Evolutionary conservation across 306 rosid species (phyloP), one percentile per base, ranked within the genome.

Genomic region (Hippophae gyantsensis): DNA sequence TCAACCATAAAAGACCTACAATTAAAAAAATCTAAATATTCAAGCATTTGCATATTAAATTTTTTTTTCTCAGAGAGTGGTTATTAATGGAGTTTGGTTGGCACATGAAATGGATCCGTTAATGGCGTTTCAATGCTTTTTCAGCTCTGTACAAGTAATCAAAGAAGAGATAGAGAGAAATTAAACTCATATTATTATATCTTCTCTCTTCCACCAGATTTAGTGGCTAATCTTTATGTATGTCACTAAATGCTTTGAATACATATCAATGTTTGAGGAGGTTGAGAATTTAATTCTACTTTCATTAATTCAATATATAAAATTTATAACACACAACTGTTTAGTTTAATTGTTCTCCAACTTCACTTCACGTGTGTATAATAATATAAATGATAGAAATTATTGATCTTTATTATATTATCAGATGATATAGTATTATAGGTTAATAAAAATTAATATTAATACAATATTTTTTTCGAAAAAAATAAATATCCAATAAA

Each of bases 171-270:
- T 32, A 32, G 38, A 72, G 65, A 70, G 49, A 78, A 53, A 76
- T 66, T 63, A 74, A 74, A 71, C 71, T 56, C 14, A 10, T 5
- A n/a, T 52, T 11, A 25, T 25, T 23, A 40, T 46, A 42, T 38
- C 26, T 56, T 70, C 56, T 10, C 26, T 41, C 26, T 61, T 47
- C 44, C 56, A 10, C 70, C 63, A 58, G 51, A 72, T 76, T 78
- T 74, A 66, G 78, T 73, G 71, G 76, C 74, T 77, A 78, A 82
- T 76, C 63, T 66, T 57, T 72, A 43, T 82, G 54, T 62, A 69
- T 67, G 71, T 69, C 67, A 84, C 78, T 81, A 69, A 89, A 83
- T 78, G 88, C 84, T 58, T 88, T 48, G 69, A 81, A 74, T 83
- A 74, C 82, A 76, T 73, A 81, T 86, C 77, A 78, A 79, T 66